A percentile compares a stretch with the other conserved stretches of the same genome.
Evolutionary conservation across 2,329 filamentous ascomycete genomes (phyloP).

Genomic region (Sclerotiophoma versabilis): DNA sequence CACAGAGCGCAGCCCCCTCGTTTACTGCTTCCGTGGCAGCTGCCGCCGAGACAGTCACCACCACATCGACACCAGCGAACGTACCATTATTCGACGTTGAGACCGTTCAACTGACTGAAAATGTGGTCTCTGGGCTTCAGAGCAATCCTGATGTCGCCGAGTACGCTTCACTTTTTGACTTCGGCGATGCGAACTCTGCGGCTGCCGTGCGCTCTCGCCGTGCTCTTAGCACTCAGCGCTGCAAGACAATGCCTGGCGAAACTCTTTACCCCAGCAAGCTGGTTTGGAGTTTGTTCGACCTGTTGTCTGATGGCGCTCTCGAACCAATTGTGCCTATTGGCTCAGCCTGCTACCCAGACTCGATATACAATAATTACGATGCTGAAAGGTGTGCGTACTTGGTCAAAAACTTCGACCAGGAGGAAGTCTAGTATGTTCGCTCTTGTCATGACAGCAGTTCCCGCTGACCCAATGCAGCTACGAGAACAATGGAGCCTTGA

Average conservation of each 20-base stretch:
- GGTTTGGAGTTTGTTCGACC: slow-evolving; percentile 31
- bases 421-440: slow-evolving; percentile 30
- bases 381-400: slow-evolving; percentile 32
- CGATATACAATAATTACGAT: slow-evolving; percentile 39
- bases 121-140: slow-evolving; percentile 28
- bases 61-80: slow-evolving; percentile 27
- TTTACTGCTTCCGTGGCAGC: slow-evolving; percentile 28
- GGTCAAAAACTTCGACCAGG: slow-evolving; percentile 22
- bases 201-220: slow-evolving; percentile 12
- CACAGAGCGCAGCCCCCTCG: slow-evolving; percentile 27
- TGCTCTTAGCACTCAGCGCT: slow-evolving; percentile 20
- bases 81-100: slow-evolving; percentile 32
- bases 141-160: slow-evolving; percentile 25
- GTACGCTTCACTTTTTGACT: slow-evolving; percentile 48
- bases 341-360: slow-evolving; percentile 39
- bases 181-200: slow-evolving; percentile 27
- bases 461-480: slow-evolving; percentile 21
- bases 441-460: not conserved
- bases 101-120: slow-evolving; percentile 35
- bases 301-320: slow-evolving; percentile 34
- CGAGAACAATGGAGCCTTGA: slow-evolving; percentile 33
- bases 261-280: slow-evolving; percentile 29
- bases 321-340: slow-evolving; percentile 37
- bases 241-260: slow-evolving; percentile 42
- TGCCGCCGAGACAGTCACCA: slow-evolving; percentile 34